Conservation (phyloP, 1,139 yeast species). For the Yamadazyma blattariae region DNA sequence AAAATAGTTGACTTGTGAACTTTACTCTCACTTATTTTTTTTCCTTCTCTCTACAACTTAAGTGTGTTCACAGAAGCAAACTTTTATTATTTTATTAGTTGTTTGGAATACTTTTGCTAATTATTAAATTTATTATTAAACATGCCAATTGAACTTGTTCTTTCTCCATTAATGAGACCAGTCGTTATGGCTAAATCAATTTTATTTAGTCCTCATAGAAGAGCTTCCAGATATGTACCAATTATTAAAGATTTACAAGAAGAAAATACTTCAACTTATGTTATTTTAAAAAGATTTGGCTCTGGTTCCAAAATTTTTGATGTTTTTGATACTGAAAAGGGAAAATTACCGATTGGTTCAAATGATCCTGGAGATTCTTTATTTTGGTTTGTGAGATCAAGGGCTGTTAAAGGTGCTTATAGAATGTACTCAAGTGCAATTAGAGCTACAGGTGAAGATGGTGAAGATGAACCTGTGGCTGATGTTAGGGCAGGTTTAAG, state of each 20-base stretch:
- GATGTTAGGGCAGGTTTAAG: slow-evolving; percentile 58
- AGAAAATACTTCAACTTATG: slow-evolving; percentile 34
- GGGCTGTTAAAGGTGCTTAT: slow-evolving; percentile 65
- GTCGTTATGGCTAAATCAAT: slow-evolving; percentile 53
- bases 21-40: no score
- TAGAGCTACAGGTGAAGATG: slow-evolving; percentile 38
- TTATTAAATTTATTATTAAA: neutral
- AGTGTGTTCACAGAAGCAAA: neutral
- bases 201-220: slow-evolving; percentile 56
- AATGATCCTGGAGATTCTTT: slow-evolving; percentile 37
- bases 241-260: slow-evolving; percentile 43
- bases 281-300: slow-evolving; percentile 53
- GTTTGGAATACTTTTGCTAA: no score
- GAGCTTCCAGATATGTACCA: slow-evolving; percentile 56
- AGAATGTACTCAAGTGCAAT: slow-evolving; percentile 48
- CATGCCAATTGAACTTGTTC: slow-evolving; percentile 59
- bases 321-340: slow-evolving; percentile 46
- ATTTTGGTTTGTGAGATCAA: slow-evolving; percentile 54
- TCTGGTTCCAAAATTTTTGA: slow-evolving; percentile 55
- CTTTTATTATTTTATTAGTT: no score
- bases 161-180: slow-evolving; percentile 61
- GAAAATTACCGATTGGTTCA: slow-evolving; percentile 34
- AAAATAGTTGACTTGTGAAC: no score
- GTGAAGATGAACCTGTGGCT: slow-evolving; percentile 56
- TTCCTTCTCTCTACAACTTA: neutral